phyloP scores from a whole-genome alignment of 2,329 filamentous ascomycete genomes.

The Trichoderma polysporum region DNA sequence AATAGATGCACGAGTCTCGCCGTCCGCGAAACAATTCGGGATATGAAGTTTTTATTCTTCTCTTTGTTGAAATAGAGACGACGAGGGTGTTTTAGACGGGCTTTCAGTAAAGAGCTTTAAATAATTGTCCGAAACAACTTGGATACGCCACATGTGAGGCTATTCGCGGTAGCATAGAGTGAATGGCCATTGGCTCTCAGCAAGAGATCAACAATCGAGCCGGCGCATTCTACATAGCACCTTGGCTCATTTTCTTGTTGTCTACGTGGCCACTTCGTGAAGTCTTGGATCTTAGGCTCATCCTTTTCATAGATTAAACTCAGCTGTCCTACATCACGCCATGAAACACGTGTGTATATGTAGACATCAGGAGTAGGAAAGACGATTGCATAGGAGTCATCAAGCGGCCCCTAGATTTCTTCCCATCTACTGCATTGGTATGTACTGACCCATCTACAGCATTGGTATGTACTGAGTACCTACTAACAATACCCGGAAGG shows the following conservation, averaged over 20 bases:
- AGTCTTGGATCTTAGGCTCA: background rate
- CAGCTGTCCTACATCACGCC: background rate
- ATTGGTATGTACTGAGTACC: background rate
- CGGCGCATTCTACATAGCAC: background rate
- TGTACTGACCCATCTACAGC: background rate
- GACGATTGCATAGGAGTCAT: background rate
- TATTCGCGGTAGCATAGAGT: background rate
- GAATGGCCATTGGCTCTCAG: too few species aligned
- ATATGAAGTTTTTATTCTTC: background rate
- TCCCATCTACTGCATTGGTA: background rate
- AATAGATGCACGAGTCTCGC: background rate
- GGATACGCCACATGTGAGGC: background rate
- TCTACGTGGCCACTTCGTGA: background rate
- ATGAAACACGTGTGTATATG: constrained; percentile 8
- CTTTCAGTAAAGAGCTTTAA: background rate
- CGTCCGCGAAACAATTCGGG: background rate
- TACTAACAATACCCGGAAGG: too few species aligned
- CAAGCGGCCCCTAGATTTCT: background rate
- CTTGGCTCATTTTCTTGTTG: background rate
- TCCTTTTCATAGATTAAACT: background rate
- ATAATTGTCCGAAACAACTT: background rate
- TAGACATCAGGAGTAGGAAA: background rate
- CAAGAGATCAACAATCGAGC: background rate
- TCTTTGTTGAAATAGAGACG: background rate
- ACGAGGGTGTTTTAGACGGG: background rate